A percentile compares a stretch with the other conserved stretches of the same genome.
Evolutionary conservation across 1,284 basidiomycete genomes (phyloP).

Genomic region (Wallemia hederae): DNA sequence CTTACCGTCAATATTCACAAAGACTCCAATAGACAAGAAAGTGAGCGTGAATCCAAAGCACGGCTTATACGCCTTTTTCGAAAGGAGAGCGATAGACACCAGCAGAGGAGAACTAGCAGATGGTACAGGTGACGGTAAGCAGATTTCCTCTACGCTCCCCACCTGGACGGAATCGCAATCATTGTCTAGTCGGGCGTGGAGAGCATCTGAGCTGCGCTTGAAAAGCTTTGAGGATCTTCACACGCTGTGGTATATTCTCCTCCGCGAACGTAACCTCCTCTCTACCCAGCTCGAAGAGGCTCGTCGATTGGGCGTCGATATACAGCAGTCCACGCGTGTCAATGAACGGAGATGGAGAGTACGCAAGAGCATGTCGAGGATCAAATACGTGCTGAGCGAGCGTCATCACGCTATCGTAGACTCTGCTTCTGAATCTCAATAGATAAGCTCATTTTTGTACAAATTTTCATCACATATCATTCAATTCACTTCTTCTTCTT

Average conservation of each 20-base stretch:
- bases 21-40: background rate
- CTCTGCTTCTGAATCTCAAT: conserved; percentile 17
- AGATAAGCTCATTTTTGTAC: no score
- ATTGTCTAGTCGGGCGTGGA: conserved; percentile 48
- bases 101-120: conserved; percentile 17
- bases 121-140: conserved; percentile 19
- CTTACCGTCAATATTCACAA: background rate
- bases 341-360: background rate
- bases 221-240: conserved; percentile 81
- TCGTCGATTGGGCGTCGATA: conserved; percentile 26
- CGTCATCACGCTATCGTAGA: conserved; percentile 45
- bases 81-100: conserved; percentile 19
- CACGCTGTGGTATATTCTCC: conserved; percentile 64
- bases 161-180: conserved; percentile 4
- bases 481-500: background rate
- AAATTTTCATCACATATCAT: no score
- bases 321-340: conserved; percentile 10
- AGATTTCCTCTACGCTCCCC: conserved; percentile 2
- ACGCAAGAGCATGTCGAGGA: conserved; percentile 83
- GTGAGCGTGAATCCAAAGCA: conserved; percentile 26
- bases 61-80: conserved; percentile 44
- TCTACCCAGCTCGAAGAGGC: conserved; percentile 58
- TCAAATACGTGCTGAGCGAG: conserved; percentile 80
- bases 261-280: conserved; percentile 62
- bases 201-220: conserved; percentile 45